phyloP scores from a whole-genome alignment of 495 filamentous ascomycete species.

The Xylaria venustula region DNA sequence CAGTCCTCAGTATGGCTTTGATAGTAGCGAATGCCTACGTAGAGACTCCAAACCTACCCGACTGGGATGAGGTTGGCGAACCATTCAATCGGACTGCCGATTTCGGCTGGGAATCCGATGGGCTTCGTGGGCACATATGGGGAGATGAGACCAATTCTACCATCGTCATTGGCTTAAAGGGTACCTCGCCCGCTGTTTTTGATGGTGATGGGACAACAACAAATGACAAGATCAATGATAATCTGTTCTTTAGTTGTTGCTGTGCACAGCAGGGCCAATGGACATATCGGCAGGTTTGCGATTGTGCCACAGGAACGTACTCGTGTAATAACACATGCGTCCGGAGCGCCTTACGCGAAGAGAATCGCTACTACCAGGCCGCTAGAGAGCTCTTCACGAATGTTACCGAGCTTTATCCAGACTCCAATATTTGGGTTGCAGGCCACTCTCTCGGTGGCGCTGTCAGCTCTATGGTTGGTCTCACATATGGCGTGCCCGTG shows the following conservation, averaged over 20 bases:
- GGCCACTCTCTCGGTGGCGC: slow-evolving; percentile 92
- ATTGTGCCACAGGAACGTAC: slow-evolving; percentile 81
- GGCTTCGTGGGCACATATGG: slow-evolving; percentile 89
- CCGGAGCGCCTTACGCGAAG: slow-evolving; percentile 65
- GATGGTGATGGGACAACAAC: slow-evolving; percentile 94
- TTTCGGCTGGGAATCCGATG: slow-evolving; percentile 92
- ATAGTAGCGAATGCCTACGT: slow-evolving; percentile 91
- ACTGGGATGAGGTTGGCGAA: slow-evolving; percentile 80
- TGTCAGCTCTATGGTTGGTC: slow-evolving; percentile 76
- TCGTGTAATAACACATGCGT: slow-evolving; percentile 91
- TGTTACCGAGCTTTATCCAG: slow-evolving; percentile 83
- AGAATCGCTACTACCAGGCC: slow-evolving; percentile 88
- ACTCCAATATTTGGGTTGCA: slow-evolving; percentile 80
- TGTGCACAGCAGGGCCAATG: slow-evolving; percentile 88
- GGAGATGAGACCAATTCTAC: slow-evolving; percentile 81
- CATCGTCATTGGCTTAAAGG: slow-evolving; percentile 88
- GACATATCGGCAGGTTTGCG: slow-evolving; percentile 86
- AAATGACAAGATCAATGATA: slow-evolving; percentile 97
- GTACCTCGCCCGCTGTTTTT: slow-evolving; percentile 85
- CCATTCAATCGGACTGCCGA: slow-evolving; percentile 76
- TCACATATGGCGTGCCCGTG: slow-evolving; percentile 85
- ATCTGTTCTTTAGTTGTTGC: slow-evolving; percentile 96
- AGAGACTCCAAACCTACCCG: slow-evolving; percentile 61
- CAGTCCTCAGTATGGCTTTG: slow-evolving; percentile 76
- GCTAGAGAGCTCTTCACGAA: slow-evolving; percentile 86